Evolutionary conservation across 2,329 filamentous ascomycete genomes (phyloP), one percentile per base, ranked within the genome.

Genomic region (Penicillium decumbens): DNA sequence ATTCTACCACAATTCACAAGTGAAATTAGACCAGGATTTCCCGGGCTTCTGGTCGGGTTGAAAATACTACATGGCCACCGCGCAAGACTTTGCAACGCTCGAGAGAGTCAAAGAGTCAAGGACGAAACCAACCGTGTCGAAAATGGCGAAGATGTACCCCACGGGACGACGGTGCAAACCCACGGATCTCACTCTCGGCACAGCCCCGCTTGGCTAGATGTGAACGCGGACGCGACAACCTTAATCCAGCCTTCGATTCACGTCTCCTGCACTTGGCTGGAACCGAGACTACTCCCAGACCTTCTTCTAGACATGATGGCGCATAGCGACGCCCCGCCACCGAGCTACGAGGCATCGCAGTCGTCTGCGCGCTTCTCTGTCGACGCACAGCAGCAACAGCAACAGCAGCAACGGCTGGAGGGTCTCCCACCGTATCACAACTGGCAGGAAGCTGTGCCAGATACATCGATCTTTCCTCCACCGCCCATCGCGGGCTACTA

Each of bases 361-460:
- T 37, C 47, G 18, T 30, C 47, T n/a, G 15, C 29, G 10, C 38
- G 23, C 20, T 40, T 18, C 24, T 44, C n/a, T 10, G 28, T 13
- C 28, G 42, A 33, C 15, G n/a, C 32, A 18, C 45, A 47, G 35
- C 40, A 28, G 25, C 25, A 28, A 9, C 27, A 9, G 27, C 27
- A 28, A 18, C 45, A 47, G 32, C 40, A 28, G 27, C 27, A 28
- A 28, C 27, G 27, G 7, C 27, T 9, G 7, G 4, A 12, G 20
- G 45, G 24, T 25, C 27, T 15, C 13, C 32, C 41, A 15, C 76
- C 79, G 24, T 82, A 83, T 58, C 81, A 84, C 63, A 79, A 82
- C 65, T 85, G 82, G 82, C 76, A 80, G 45, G 67, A 70, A 35
- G 71, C 77, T 2, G 75, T 84, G 3, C 80, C 81, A 5, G 81